A percentile compares a stretch with the other conserved stretches of the same genome.
Evolutionary conservation across 257 asterid genomes (phyloP).

Genomic region (Cynanchum wilfordii): DNA sequence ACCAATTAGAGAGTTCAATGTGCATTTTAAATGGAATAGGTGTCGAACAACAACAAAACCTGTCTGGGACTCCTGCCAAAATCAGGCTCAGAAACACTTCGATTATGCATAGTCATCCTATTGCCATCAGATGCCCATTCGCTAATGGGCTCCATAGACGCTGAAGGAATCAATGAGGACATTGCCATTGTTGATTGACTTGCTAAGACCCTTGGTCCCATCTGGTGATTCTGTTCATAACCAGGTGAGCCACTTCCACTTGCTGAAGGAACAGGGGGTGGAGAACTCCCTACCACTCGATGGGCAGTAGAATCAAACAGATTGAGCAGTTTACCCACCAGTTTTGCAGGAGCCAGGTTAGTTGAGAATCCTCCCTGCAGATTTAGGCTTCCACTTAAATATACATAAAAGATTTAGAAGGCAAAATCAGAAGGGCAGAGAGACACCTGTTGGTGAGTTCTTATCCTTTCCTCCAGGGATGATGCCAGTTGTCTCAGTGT

Average conservation of each 20-base stretch:
- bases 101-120: slow-evolving; percentile 55
- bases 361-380: slow-evolving; percentile 93
- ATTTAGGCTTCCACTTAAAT: slow-evolving; percentile 23
- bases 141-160: slow-evolving; percentile 57
- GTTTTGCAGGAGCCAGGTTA: slow-evolving; percentile 71
- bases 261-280: slow-evolving; percentile 54
- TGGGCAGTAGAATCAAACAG: slow-evolving; percentile 80
- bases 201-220: slow-evolving; percentile 60
- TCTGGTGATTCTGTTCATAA: slow-evolving; percentile 44
- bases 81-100: slow-evolving; percentile 98
- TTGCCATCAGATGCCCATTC: slow-evolving; percentile 54
- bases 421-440: neutral
- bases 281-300: slow-evolving; percentile 75
- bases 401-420: slow-evolving; percentile 7
- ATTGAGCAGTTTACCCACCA: slow-evolving; percentile 74
- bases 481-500: slow-evolving; percentile 55
- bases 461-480: slow-evolving; percentile 90
- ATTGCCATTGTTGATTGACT: slow-evolving; percentile 96
- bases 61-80: slow-evolving; percentile 90
- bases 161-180: slow-evolving; percentile 85
- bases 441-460: slow-evolving; percentile 80
- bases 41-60: slow-evolving; percentile 42
- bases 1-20: neutral
- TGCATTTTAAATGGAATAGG: neutral
- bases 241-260: slow-evolving; percentile 39